Evolutionary conservation across 2,329 filamentous ascomycete species (phyloP).

Genomic region (Xylaria sp.): DNA sequence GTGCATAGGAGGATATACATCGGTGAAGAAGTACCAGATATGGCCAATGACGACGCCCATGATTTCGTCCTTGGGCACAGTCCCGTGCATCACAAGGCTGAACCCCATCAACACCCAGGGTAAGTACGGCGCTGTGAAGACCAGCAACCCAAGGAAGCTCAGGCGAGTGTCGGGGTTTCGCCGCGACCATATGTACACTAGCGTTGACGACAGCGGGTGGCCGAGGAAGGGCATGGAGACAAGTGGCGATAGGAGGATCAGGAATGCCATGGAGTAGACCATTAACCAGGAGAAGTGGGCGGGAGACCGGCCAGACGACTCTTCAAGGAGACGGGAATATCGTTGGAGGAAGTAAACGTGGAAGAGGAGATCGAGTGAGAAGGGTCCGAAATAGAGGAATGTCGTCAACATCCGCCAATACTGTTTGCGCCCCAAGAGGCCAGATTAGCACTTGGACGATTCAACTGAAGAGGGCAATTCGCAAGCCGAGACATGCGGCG

Average conservation of each 20-base stretch:
- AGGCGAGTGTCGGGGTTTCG: conserved; percentile 92
- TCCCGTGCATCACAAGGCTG: conserved; percentile 89
- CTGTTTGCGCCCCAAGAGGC: conserved; percentile 56
- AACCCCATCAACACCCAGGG: conserved; percentile 97
- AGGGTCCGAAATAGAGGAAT: conserved; percentile 96
- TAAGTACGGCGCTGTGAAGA: conserved; percentile 93
- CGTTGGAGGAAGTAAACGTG: conserved; percentile 98
- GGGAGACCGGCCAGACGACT: conserved; percentile 89
- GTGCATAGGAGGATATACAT: conserved; percentile 93
- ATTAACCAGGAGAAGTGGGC: conserved; percentile 97
- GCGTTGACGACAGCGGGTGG: conserved; percentile 88
- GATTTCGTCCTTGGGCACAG: conserved; percentile 93
- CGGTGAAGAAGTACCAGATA: conserved; percentile 97
- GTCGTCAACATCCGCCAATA: conserved; percentile 97
- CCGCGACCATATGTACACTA: conserved; percentile 98
- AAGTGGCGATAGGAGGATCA: conserved; percentile 84
- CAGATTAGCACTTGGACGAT: conserved; percentile 31
- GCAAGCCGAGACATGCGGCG: conserved; percentile 21
- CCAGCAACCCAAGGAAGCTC: conserved; percentile 86
- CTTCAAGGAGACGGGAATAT: conserved; percentile 93
- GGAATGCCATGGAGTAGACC: conserved; percentile 81
- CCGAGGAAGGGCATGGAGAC: conserved; percentile 94
- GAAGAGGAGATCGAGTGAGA: conserved; percentile 93
- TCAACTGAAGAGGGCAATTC: background rate
- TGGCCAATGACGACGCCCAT: conserved; percentile 95